Conservation (phyloP, 2,329 filamentous ascomycete species). For the Huntiella omanensis region DNA sequence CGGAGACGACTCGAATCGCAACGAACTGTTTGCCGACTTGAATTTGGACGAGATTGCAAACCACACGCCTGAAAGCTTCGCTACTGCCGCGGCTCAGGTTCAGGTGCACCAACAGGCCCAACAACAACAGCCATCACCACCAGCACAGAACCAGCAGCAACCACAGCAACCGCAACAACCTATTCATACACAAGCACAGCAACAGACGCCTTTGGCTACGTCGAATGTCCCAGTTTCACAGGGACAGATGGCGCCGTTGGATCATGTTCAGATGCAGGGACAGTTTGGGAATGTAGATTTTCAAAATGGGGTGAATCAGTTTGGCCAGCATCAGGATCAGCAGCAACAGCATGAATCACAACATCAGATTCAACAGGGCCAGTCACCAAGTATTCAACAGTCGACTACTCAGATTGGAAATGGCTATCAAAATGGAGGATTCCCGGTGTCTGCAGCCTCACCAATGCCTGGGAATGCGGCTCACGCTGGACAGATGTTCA, state of each 20-base stretch:
- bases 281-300: too few relatives aligned
- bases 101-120: background rate
- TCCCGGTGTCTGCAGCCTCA: too few relatives aligned
- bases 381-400: too few relatives aligned
- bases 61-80: slow-evolving; percentile 5
- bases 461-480: too few relatives aligned
- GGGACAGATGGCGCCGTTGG: too few relatives aligned
- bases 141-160: slow-evolving; percentile 1
- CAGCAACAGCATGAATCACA: slow-evolving; percentile 1
- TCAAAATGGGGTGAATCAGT: too few relatives aligned
- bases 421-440: too few relatives aligned
- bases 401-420: too few relatives aligned
- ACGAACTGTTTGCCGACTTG: slow-evolving; percentile 1
- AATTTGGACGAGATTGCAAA: slow-evolving; percentile 2
- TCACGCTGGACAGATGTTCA: too few relatives aligned
- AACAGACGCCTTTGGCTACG: background rate
- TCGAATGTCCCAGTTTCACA: too few relatives aligned
- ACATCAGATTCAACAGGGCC: background rate
- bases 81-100: background rate
- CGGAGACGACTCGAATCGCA: slow-evolving; percentile 5
- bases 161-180: background rate
- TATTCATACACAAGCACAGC: background rate
- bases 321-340: background rate
- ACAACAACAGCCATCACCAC: background rate
- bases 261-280: too few relatives aligned